These are phyloP conservation scores for Leptographium radiaticola DNA, from an alignment of 2,329 filamentous ascomycete species.

Conservation along the genomic window DNA sequence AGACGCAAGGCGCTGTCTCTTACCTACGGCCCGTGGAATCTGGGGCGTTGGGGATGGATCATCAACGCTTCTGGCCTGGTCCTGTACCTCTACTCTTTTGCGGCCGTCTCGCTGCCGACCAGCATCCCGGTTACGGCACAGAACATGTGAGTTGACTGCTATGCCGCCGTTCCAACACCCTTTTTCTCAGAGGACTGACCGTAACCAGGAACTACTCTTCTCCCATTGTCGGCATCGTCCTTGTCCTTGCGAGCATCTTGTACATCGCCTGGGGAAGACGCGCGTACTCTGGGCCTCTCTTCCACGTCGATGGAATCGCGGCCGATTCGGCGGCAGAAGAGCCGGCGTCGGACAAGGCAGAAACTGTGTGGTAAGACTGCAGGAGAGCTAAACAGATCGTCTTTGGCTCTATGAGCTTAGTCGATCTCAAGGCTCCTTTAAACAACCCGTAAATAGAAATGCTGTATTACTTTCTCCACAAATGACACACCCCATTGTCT, in stretches of 20 bases:
- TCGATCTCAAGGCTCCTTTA: too few relatives aligned
- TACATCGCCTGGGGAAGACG: constrained; percentile 1
- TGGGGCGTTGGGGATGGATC: constrained; percentile 1
- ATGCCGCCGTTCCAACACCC: neutral
- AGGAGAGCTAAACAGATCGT: too few relatives aligned
- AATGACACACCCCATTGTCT: too few relatives aligned
- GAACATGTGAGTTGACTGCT: constrained; percentile 1
- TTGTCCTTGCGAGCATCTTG: neutral
- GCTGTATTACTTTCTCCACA: too few relatives aligned
- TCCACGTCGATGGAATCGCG: neutral
- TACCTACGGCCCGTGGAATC: neutral
- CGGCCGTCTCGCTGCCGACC: constrained; percentile 1
- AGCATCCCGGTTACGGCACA: constrained; percentile 1
- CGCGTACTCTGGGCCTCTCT: neutral
- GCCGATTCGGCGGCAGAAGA: neutral
- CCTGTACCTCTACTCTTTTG: neutral
- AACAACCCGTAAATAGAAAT: too few relatives aligned
- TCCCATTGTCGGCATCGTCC: constrained; percentile 3
- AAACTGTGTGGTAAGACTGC: neutral
- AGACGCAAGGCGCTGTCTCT: neutral
- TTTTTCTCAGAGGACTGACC: neutral
- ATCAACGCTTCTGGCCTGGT: neutral
- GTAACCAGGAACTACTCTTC: constrained; percentile 2
- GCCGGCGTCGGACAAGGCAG: neutral
- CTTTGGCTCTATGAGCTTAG: too few relatives aligned